A percentile compares a stretch with the other conserved stretches of the same genome.
Conservation (phyloP, 345 rosid species). For the Alliaria petiolata region DNA sequence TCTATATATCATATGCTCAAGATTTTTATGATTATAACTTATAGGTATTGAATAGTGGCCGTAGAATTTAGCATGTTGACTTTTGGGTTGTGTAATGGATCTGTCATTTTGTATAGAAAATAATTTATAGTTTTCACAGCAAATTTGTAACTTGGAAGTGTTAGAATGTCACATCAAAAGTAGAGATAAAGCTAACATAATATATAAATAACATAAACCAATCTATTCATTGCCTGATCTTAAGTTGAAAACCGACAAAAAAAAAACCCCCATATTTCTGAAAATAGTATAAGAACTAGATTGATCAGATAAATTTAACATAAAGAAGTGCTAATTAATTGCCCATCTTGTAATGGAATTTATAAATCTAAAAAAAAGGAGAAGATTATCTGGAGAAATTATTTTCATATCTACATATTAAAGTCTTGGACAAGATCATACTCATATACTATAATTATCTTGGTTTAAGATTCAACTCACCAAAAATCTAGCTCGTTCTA, state of each 20-base stretch:
- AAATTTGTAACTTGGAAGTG: not conserved
- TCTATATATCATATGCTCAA: not conserved
- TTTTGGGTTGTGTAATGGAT: not conserved
- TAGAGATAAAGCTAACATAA: not conserved
- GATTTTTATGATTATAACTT: not conserved
- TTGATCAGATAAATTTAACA: not conserved
- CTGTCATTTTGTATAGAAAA: not conserved
- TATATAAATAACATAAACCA: not conserved
- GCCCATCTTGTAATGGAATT: not conserved
- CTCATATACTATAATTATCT: not conserved
- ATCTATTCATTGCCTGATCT: not conserved
- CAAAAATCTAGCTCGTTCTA: not conserved
- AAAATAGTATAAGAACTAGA: not conserved
- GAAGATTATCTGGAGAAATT: too few relatives aligned
- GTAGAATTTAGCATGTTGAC: not conserved
- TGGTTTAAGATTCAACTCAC: not conserved
- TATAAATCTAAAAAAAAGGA: not conserved
- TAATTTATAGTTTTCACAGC: not conserved
- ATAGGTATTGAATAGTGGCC: too few relatives aligned
- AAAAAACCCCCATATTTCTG: too few relatives aligned
- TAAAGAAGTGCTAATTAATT: not conserved
- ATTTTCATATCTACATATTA: too few relatives aligned
- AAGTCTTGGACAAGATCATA: too few relatives aligned
- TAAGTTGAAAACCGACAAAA: not conserved
- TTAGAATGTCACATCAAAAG: too few relatives aligned